These are phyloP conservation scores for Mucor ambiguus DNA, from an alignment of 371 early-diverging fungal genomes.

Conservation along the genomic window DNA sequence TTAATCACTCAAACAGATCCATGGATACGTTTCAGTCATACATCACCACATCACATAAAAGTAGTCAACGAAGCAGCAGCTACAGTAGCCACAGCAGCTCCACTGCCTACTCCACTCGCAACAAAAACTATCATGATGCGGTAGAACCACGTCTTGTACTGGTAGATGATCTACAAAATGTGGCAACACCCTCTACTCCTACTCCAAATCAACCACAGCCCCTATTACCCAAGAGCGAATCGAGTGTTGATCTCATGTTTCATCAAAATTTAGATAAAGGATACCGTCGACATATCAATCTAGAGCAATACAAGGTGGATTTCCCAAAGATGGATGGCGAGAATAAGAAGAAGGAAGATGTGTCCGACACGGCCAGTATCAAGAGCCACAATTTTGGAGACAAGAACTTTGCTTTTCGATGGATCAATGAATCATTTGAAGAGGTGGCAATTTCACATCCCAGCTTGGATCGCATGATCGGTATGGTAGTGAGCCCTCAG, in stretches of 20 bases:
- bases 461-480: slow-evolving; percentile 55
- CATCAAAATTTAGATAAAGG: slow-evolving; percentile 28
- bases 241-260: slow-evolving; percentile 35
- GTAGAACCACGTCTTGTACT: slow-evolving; percentile 35
- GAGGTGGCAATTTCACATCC: slow-evolving; percentile 54
- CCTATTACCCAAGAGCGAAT: slow-evolving; percentile 27
- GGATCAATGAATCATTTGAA: slow-evolving; percentile 57
- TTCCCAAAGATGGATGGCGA: slow-evolving; percentile 24
- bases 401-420: slow-evolving; percentile 51
- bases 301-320: slow-evolving; percentile 17
- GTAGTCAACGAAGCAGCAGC: slow-evolving; percentile 9
- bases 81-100: slow-evolving; percentile 17
- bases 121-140: slow-evolving; percentile 34
- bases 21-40: slow-evolving; percentile 15
- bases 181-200: slow-evolving; percentile 15
- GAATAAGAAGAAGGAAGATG: slow-evolving; percentile 15
- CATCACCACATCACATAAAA: slow-evolving; percentile 13
- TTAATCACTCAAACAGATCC: slow-evolving; percentile 20
- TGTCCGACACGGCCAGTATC: slow-evolving; percentile 38
- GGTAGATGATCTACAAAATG: slow-evolving; percentile 22
- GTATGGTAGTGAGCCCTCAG: slow-evolving; percentile 55
- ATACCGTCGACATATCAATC: slow-evolving; percentile 9
- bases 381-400: slow-evolving; percentile 53
- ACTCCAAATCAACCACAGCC: not conserved
- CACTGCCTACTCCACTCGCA: not conserved